Percentiles rank a stretch among this genome's conserved stretches.
Evolutionary conservation across 2,329 filamentous ascomycete species (phyloP).

Genomic region (Penicillium polonicum): DNA sequence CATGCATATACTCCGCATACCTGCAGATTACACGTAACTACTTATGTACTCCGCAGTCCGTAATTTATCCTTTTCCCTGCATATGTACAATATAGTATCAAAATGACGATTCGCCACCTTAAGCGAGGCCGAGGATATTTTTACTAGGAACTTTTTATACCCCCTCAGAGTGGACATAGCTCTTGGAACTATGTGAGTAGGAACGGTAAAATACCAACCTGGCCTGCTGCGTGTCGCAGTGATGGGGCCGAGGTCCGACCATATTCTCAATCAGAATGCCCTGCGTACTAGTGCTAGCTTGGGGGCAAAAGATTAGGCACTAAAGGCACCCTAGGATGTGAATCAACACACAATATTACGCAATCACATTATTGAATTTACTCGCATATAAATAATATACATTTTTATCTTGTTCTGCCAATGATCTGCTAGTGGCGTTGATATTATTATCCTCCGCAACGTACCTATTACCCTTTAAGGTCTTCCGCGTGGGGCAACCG

Average conservation of each 20-base stretch:
- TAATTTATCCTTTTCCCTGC: neutral
- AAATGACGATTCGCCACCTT: neutral
- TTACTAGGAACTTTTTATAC: neutral
- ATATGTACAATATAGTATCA: neutral
- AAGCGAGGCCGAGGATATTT: neutral
- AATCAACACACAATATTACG: neutral
- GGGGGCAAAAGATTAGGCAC: neutral
- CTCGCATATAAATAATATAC: neutral
- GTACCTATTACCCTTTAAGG: neutral
- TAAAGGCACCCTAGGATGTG: neutral
- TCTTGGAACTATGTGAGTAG: neutral
- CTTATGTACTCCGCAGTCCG: neutral
- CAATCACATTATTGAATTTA: neutral
- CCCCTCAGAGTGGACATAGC: neutral
- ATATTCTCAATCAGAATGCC: neutral
- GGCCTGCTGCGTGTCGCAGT: neutral
- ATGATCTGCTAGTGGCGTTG: neutral
- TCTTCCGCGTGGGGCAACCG: neutral
- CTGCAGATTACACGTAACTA: neutral
- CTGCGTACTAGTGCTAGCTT: neutral
- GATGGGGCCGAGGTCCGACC: too few relatives aligned
- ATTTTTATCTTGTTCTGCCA: neutral
- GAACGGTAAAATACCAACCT: neutral
- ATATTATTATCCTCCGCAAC: neutral
- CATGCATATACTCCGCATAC: neutral